Evolutionary conservation across 2,329 filamentous ascomycete genomes (phyloP).

Genomic region (Penicillium verrucosum): DNA sequence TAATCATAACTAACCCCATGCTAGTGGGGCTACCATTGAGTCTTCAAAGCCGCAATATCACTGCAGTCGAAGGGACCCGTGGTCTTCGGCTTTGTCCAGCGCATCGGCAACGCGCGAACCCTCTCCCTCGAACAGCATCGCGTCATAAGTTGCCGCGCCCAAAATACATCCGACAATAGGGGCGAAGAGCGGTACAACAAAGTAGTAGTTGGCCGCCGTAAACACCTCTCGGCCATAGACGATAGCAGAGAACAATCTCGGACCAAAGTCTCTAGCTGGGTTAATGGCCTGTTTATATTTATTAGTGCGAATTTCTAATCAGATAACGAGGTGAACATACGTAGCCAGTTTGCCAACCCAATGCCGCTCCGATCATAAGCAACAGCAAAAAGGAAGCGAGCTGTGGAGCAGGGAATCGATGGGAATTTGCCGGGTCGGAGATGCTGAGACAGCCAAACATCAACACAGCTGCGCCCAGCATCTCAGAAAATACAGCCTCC

Average conservation of each 20-base stretch:
- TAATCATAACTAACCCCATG: neutral
- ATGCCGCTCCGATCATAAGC: slow-evolving; percentile 27
- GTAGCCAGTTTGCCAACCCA: slow-evolving; percentile 36
- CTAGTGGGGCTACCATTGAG: neutral
- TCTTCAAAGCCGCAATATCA: neutral
- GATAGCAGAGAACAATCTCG: slow-evolving; percentile 30
- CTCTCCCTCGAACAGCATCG: slow-evolving; percentile 28
- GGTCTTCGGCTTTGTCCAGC: slow-evolving; percentile 23
- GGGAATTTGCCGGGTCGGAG: slow-evolving; percentile 25
- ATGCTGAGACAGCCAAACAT: slow-evolving; percentile 32
- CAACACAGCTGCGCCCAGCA: slow-evolving; percentile 28
- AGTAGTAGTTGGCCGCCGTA: slow-evolving; percentile 27
- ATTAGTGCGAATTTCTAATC: neutral
- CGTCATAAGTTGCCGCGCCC: slow-evolving; percentile 29
- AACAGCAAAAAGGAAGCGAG: slow-evolving; percentile 28
- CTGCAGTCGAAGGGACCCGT: slow-evolving; percentile 24
- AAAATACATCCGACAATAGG: slow-evolving; percentile 29
- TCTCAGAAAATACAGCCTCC: slow-evolving; percentile 32
- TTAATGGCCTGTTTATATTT: slow-evolving; percentile 26
- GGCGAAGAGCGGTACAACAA: slow-evolving; percentile 29
- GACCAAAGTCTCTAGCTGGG: slow-evolving; percentile 32
- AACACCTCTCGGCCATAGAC: slow-evolving; percentile 32
- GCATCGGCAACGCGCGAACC: slow-evolving; percentile 31
- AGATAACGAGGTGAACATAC: slow-evolving; percentile 17
- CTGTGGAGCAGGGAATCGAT: slow-evolving; percentile 27